phyloP scores from a whole-genome alignment of 768 basidiomycete genomes.

The Collybia nuda region DNA sequence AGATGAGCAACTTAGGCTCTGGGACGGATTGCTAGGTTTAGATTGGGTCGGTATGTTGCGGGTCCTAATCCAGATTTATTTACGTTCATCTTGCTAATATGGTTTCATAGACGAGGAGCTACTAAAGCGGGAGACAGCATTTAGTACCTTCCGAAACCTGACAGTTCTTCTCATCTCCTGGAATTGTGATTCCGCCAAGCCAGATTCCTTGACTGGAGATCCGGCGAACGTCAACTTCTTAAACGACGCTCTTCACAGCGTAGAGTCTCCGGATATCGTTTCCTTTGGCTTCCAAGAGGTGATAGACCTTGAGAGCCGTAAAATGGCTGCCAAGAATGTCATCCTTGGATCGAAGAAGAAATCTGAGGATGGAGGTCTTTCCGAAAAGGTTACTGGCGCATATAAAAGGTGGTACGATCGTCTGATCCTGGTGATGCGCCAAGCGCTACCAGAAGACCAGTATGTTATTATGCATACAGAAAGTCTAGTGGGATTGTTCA shows the following conservation, averaged over 20 bases:
- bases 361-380: constrained; percentile 48
- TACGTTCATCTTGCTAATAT: not conserved
- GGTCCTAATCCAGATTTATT: not conserved
- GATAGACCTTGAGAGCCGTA: constrained; percentile 91
- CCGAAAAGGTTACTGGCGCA: constrained; percentile 82
- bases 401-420: constrained; percentile 91
- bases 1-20: constrained; percentile 73
- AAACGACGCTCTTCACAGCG: constrained; percentile 69
- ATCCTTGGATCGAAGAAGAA: constrained; percentile 77
- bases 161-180: constrained; percentile 83
- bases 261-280: constrained; percentile 83
- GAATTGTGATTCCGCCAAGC: constrained; percentile 91
- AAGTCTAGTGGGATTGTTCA: constrained; percentile 88
- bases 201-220: constrained; percentile 67
- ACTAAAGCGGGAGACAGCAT: constrained; percentile 69
- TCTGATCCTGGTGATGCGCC: constrained; percentile 67
- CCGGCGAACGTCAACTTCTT: constrained; percentile 78
- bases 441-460: constrained; percentile 71
- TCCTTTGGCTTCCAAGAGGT: constrained; percentile 96
- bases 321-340: constrained; percentile 90
- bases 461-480: constrained; percentile 84
- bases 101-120: constrained; percentile 65
- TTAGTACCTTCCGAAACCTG: constrained; percentile 77
- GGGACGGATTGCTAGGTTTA: constrained; percentile 86
- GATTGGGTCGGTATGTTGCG: constrained; percentile 82